Conservation (phyloP, 331 rosid genomes). For the Rhamnella rubrinervis region DNA sequence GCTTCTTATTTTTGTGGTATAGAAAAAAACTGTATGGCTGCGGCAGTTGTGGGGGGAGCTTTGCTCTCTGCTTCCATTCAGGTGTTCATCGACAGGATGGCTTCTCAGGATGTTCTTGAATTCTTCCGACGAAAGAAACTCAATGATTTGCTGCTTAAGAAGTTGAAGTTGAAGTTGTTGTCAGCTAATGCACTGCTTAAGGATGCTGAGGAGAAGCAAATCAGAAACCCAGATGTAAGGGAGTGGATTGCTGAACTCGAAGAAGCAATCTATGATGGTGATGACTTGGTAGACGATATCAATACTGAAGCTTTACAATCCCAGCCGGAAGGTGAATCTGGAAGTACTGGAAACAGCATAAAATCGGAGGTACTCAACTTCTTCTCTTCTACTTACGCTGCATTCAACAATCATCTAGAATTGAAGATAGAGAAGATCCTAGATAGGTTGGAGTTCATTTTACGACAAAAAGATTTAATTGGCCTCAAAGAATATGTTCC, state of each 20-base stretch:
- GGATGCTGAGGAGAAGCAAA: slow-evolving; percentile 37
- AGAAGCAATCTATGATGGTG: slow-evolving; percentile 29
- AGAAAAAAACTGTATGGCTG: neutral
- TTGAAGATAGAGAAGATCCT: slow-evolving; percentile 5
- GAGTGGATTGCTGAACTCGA: slow-evolving; percentile 22
- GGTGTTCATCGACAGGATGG: neutral
- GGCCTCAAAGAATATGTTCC: slow-evolving; percentile 19
- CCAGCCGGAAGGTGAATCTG: slow-evolving; percentile 17
- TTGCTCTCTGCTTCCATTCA: neutral
- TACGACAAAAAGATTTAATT: slow-evolving; percentile 12
- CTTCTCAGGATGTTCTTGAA: neutral
- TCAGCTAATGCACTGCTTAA: slow-evolving; percentile 9
- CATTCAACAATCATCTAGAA: neutral
- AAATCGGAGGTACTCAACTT: neutral
- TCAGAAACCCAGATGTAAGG: slow-evolving; percentile 14
- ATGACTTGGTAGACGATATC: slow-evolving; percentile 29
- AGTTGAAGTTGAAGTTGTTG: too few species aligned
- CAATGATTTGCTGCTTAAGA: neutral
- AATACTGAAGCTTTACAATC: neutral
- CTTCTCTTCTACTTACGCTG: neutral
- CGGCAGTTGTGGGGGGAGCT: neutral
- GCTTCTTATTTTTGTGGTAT: too few species aligned
- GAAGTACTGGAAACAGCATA: neutral
- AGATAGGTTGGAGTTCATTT: slow-evolving; percentile 20
- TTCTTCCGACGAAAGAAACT: neutral